Evolutionary conservation across 2,329 filamentous ascomycete genomes (phyloP).

Genomic region (Coleophoma crateriformis): DNA sequence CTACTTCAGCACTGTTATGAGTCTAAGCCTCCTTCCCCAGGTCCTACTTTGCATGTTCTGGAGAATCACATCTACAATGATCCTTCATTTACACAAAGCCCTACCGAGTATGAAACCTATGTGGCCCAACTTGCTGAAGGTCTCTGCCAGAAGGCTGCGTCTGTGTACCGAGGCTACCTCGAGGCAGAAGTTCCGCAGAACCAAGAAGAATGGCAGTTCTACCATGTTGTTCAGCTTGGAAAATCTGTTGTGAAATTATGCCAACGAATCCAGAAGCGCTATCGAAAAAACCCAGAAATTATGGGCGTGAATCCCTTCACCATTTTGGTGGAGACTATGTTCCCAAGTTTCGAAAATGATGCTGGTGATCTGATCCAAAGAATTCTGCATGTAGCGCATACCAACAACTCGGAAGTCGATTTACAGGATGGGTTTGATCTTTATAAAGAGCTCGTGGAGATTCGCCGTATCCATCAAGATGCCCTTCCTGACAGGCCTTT

Average conservation of each 20-base stretch:
- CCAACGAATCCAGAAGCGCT: conserved; percentile 87
- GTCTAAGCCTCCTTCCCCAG: conserved; percentile 75
- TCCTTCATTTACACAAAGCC: conserved; percentile 63
- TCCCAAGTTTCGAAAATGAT: conserved; percentile 88
- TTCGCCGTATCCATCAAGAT: conserved; percentile 73
- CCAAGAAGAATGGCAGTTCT: conserved; percentile 83
- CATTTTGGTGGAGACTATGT: conserved; percentile 74
- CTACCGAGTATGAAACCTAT: conserved; percentile 69
- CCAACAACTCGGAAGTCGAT: conserved; percentile 68
- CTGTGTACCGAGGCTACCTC: conserved; percentile 75
- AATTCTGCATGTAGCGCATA: conserved; percentile 69
- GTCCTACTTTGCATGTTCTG: conserved; percentile 70
- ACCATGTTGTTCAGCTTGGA: conserved; percentile 82
- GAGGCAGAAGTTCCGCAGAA: conserved; percentile 74
- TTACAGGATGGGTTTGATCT: conserved; percentile 92
- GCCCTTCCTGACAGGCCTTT: conserved; percentile 71
- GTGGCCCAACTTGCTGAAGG: conserved; percentile 65
- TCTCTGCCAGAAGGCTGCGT: conserved; percentile 66
- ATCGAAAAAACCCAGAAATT: conserved; percentile 79
- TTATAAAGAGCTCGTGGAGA: conserved; percentile 82
- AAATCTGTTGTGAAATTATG: conserved; percentile 80
- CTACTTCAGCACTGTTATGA: conserved; percentile 87
- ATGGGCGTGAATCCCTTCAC: conserved; percentile 65
- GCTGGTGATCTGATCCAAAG: conserved; percentile 77
- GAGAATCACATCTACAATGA: conserved; percentile 79